phyloP scores from a whole-genome alignment of 208 protist genomes.

The Crithidia expoeki region DNA sequence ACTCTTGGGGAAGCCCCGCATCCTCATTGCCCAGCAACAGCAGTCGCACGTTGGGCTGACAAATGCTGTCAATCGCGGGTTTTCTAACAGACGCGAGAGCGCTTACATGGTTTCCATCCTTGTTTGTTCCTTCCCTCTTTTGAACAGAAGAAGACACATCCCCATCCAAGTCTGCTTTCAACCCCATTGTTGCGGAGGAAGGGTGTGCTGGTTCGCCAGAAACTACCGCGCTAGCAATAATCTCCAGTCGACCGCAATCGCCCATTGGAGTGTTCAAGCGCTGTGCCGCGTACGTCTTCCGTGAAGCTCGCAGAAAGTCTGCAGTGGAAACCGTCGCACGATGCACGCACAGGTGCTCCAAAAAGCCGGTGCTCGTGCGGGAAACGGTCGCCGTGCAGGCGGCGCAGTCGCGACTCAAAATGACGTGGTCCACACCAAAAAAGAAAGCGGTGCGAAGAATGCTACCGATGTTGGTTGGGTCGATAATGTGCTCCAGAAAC shows the following conservation, averaged over 20 bases:
- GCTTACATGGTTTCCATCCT: background rate
- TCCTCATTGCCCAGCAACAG: slow-evolving; percentile 83
- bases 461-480: slow-evolving; percentile 78
- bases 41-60: slow-evolving; percentile 37
- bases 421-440: slow-evolving; percentile 62
- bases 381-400: slow-evolving; percentile 73
- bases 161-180: background rate
- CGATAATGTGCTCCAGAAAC: slow-evolving; percentile 78
- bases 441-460: slow-evolving; percentile 80
- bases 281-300: background rate
- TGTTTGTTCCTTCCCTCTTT: background rate
- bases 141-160: background rate
- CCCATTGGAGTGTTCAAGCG: background rate
- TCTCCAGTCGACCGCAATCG: slow-evolving; percentile 6
- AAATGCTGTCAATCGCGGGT: too few species aligned
- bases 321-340: slow-evolving; percentile 36
- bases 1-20: slow-evolving; percentile 46
- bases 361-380: slow-evolving; percentile 70
- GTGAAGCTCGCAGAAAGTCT: slow-evolving; percentile 37
- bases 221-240: slow-evolving; percentile 31
- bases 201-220: background rate
- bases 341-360: slow-evolving; percentile 75
- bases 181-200: background rate
- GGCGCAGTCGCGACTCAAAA: slow-evolving; percentile 66
- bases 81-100: too few species aligned